These are phyloP conservation scores for Saprolegnia diclina DNA, from an alignment of 352 stramenopile genomes.

Conservation along the genomic window DNA sequence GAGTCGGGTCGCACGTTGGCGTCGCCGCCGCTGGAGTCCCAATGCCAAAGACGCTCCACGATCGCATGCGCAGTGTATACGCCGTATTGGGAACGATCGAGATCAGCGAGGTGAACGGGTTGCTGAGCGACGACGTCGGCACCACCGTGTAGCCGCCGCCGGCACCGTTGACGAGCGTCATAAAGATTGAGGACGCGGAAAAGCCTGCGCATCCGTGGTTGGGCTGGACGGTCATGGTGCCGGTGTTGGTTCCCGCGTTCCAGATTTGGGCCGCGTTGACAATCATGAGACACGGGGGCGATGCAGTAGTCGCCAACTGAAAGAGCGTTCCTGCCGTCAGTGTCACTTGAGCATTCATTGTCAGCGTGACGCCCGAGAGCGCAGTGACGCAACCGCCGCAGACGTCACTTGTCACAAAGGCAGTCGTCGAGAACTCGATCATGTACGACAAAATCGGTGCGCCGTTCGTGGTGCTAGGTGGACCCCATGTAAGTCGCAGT, in stretches of 20 bases:
- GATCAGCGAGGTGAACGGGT: constrained; percentile 10
- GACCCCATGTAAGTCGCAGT: constrained; percentile 84
- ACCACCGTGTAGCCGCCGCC: constrained; percentile 44
- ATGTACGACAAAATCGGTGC: constrained; percentile 59
- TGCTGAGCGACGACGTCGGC: constrained; percentile 17
- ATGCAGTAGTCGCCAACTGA: constrained; percentile 38
- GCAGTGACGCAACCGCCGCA: constrained; percentile 47
- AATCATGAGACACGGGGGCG: constrained; percentile 43
- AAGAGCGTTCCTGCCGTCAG: constrained; percentile 42
- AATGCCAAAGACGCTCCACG: constrained; percentile 80
- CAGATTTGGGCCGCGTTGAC: constrained; percentile 40
- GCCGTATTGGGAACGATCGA: constrained; percentile 40
- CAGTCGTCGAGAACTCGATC: constrained; percentile 78
- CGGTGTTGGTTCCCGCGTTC: constrained; percentile 28
- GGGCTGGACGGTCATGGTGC: constrained; percentile 41
- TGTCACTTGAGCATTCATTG: constrained; percentile 33
- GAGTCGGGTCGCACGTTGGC: constrained; percentile 80
- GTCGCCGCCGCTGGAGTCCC: constrained; percentile 51
- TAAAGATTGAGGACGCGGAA: constrained; percentile 35
- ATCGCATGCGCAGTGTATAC: constrained; percentile 81
- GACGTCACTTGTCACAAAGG: constrained; percentile 37
- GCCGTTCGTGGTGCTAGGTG: constrained; percentile 57
- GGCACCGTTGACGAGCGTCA: constrained; percentile 35
- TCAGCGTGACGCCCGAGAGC: constrained; percentile 37
- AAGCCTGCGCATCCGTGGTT: constrained; percentile 74